A percentile compares a stretch with the other conserved stretches of the same genome.
Conservation (phyloP, 257 asterid genomes). For the Plectranthus barbatus region DNA sequence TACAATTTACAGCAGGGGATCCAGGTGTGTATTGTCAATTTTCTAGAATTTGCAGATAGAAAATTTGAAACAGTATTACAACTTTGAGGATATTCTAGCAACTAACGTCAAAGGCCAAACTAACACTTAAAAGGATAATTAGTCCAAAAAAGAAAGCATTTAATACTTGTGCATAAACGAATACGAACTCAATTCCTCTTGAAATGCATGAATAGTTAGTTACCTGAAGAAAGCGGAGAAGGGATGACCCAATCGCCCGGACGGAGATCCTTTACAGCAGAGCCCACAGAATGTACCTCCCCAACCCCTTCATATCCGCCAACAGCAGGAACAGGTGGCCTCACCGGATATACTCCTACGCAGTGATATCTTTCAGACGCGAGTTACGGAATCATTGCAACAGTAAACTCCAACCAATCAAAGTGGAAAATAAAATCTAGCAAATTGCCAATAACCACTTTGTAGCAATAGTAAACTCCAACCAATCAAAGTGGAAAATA, state of each 20-base stretch:
- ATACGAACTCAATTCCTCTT: background rate
- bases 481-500: background rate
- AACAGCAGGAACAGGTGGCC: slow-evolving; percentile 86
- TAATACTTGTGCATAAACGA: background rate
- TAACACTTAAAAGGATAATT: background rate
- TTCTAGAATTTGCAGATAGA: slow-evolving; percentile 5
- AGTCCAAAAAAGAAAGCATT: no score
- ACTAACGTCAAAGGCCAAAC: background rate
- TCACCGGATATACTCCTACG: slow-evolving; percentile 87
- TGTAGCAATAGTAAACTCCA: background rate
- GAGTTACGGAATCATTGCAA: background rate
- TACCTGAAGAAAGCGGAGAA: slow-evolving; percentile 91
- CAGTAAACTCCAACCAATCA: background rate
- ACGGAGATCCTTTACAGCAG: slow-evolving; percentile 55
- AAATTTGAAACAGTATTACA: background rate
- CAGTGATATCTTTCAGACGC: slow-evolving; percentile 1
- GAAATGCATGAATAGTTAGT: slow-evolving; percentile 1
- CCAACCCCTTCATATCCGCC: slow-evolving; percentile 99
- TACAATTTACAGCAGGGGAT: background rate
- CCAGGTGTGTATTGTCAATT: background rate
- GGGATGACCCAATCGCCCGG: slow-evolving; percentile 94
- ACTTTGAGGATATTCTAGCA: background rate
- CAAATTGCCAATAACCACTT: no score
- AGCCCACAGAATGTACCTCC: slow-evolving; percentile 69
- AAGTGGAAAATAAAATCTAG: background rate